Base-by-base conservation (phyloP, 2,329 filamentous ascomycete species). In the Monosporascus sp. region DNA sequence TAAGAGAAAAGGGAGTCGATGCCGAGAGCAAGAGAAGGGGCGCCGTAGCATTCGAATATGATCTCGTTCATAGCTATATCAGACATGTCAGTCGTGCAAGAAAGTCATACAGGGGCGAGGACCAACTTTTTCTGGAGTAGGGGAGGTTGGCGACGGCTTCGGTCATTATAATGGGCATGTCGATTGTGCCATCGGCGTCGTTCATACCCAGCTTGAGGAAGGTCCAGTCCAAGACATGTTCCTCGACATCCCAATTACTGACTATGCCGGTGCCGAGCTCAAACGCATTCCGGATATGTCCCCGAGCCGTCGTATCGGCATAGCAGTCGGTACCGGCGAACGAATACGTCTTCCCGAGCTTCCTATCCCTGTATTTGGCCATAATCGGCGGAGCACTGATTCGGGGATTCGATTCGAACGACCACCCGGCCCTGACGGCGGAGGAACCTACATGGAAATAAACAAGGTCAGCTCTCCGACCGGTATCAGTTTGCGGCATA, bases 1-100 rank as follows among this genome's bases (percentile, higher is more conserved):
- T 96, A 99, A 20, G 93, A 95, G 74, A 99, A 99, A 35, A 99
- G 82, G 11, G 92, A 95, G 71, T 99, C 94, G 73, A 99, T 92
- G 50, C 94, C 94, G 72, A 94, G 97, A 19, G 92, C 89, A 26
- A 97, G 80, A 2, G 90, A 93, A 0, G 94, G 93, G 11, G 89
- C 92, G 55, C 85, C 84, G 70, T 99, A 99, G 72, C 91, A 95
- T 72, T 99, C 94, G 69, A 97, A 99, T 11, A 99, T 77, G 52
- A 97, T 93, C 68, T 99, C 94, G 44, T 89, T 96, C 93, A 97
- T 97, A 62, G 89, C 91, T 96, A 60, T 51, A 54, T 51, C 20
- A 47, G 51, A 27, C 40, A 40, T 14, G 54, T 59, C 24, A 61
- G 49, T 27, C 3, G n/a, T 17, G 24, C 11, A 6, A 7, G 27